A percentile compares a stretch with the other conserved stretches of the same genome.
Evolutionary conservation across 768 basidiomycete species (phyloP).

Genomic region (Scleroderma citrinum): DNA sequence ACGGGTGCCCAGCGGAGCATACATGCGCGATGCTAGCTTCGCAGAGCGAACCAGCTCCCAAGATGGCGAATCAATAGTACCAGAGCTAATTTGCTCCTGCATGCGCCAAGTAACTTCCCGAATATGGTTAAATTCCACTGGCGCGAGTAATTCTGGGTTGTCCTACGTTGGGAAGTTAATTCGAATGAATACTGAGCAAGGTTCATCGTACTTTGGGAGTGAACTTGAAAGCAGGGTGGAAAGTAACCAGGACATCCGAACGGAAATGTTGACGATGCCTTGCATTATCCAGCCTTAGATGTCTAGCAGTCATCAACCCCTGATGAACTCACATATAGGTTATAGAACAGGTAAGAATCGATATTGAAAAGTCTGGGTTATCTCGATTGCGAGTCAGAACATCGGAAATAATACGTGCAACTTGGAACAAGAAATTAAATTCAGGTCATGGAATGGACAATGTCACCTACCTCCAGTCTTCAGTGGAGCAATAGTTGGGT

Average conservation of each 20-base stretch:
- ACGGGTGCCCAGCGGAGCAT: conserved; percentile 80
- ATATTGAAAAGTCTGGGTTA: conserved; percentile 65
- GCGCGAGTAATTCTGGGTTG: conserved; percentile 65
- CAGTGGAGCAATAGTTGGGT: conserved; percentile 80
- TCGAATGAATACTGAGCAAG: neutral
- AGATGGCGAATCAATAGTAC: conserved; percentile 79
- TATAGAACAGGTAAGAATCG: conserved; percentile 70
- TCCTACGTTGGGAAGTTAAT: conserved; percentile 34
- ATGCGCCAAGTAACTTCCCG: conserved; percentile 56
- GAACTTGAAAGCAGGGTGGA: conserved; percentile 65
- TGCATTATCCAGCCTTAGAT: conserved; percentile 5
- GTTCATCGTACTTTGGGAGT: conserved; percentile 46
- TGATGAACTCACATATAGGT: conserved; percentile 61
- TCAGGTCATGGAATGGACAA: neutral
- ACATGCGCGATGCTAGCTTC: conserved; percentile 74
- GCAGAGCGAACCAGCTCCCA: conserved; percentile 74
- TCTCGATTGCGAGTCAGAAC: conserved; percentile 63
- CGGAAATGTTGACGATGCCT: conserved; percentile 86
- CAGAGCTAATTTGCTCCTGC: conserved; percentile 64
- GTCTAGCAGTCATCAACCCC: neutral
- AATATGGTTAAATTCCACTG: conserved; percentile 57
- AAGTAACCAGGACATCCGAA: conserved; percentile 81
- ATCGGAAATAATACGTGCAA: conserved; percentile 77
- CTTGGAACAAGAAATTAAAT: conserved; percentile 31
- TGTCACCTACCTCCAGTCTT: conserved; percentile 72